phyloP scores from a whole-genome alignment of 805 yeast genomes.

The Ogataea methanolica region DNA sequence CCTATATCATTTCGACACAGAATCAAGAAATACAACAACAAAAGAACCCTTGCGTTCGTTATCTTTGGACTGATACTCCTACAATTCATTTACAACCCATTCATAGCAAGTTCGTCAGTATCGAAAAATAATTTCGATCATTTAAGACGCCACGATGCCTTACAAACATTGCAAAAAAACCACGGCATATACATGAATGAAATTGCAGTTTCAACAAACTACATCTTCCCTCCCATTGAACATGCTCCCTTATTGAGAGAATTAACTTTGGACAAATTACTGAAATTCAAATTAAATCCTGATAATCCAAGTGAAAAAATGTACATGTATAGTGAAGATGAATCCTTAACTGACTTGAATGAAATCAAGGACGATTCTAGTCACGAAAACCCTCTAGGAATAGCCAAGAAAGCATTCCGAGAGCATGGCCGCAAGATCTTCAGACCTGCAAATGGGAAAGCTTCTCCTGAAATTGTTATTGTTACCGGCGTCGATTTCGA shows the following conservation, averaged over 20 bases:
- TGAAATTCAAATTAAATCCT: constrained; percentile 42
- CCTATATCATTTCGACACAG: constrained; percentile 15
- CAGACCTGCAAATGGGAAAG: constrained; percentile 29
- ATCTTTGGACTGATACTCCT: constrained; percentile 6
- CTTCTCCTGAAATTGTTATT: constrained; percentile 62
- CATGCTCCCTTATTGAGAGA: constrained; percentile 60
- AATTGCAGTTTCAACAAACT: constrained; percentile 44
- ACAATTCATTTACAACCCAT: constrained; percentile 31
- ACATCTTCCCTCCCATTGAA: constrained; percentile 73
- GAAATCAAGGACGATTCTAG: constrained; percentile 46
- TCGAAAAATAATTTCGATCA: constrained; percentile 15
- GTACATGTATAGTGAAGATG: constrained; percentile 42
- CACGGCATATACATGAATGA: constrained; percentile 44
- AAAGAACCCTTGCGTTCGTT: constrained; percentile 3
- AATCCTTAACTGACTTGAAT: constrained; percentile 31
- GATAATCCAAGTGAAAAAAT: constrained; percentile 31
- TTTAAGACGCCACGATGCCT: constrained; percentile 21
- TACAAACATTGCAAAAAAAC: constrained; percentile 16
- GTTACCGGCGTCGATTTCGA: constrained; percentile 80
- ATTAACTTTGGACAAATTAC: constrained; percentile 48
- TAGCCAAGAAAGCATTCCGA: constrained; percentile 54
- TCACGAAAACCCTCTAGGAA: constrained; percentile 38
- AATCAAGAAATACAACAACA: constrained; percentile 9
- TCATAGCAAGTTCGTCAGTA: constrained; percentile 1
- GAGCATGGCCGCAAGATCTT: constrained; percentile 61